A percentile compares a stretch with the other conserved stretches of the same genome.
Evolutionary conservation across 306 rosid species (phyloP).

Genomic region (Styphnolobium japonicum): DNA sequence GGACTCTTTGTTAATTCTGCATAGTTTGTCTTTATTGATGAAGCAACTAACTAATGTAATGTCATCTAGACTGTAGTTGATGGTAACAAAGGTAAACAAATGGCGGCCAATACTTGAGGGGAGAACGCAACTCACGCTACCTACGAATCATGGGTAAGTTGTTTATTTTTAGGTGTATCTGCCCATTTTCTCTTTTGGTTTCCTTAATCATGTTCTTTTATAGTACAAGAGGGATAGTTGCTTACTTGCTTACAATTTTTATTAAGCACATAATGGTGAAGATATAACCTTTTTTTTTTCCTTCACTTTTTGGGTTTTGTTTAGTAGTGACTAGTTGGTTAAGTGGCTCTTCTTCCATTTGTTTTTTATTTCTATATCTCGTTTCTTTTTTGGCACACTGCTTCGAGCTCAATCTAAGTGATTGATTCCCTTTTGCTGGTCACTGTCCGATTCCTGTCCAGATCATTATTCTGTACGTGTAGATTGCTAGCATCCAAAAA

Average conservation of each 20-base stretch:
- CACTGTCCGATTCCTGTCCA: constrained; percentile 4
- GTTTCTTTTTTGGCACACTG: background rate
- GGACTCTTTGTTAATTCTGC: background rate
- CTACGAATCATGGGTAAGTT: background rate
- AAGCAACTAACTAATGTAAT: constrained; percentile 6
- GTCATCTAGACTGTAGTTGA: background rate
- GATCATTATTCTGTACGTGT: constrained; percentile 8
- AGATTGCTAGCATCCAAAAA: constrained; percentile 23
- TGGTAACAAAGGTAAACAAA: background rate
- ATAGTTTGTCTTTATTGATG: background rate
- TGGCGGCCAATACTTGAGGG: background rate
- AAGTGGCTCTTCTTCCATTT: background rate
- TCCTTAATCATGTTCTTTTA: background rate
- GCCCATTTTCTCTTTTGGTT: background rate
- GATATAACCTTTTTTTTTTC: too few relatives aligned
- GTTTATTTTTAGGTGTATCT: background rate
- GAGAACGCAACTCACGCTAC: background rate
- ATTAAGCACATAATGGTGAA: background rate
- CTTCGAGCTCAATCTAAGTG: background rate
- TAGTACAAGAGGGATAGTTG: background rate
- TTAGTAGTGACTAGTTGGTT: background rate
- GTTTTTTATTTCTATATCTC: background rate
- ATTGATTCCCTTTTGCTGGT: constrained; percentile 24
- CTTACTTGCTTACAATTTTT: background rate
- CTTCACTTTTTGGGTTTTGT: background rate